Evolutionary conservation across 495 filamentous ascomycete genomes (phyloP), one percentile per base, ranked within the genome.

Genomic region (Acidiella bohemica): DNA sequence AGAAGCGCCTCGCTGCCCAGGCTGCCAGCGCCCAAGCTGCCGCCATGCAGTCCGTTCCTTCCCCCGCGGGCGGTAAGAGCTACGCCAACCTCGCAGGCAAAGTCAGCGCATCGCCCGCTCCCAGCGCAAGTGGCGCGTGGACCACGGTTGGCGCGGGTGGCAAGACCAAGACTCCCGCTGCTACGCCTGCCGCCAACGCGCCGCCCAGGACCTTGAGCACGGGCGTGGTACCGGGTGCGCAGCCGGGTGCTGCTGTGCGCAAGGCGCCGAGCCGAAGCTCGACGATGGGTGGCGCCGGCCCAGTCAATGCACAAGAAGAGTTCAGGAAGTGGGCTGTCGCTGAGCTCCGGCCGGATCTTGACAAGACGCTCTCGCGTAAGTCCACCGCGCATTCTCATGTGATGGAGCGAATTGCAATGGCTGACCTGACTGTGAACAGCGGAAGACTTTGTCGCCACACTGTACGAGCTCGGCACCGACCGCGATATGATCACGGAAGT

Each of bases 11-110:
- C 13, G 73, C 75, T n/a, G 66, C 67, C 5, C 66, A 71, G 11
- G 71, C 68, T 9, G 66, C 68, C 24, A 70, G 75, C 32, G 53
- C 64, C 0, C 59, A 59, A 36, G 51, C 56, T 17, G 53, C 51
- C 6, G 64, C 70, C 4, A 55, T 60, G 8, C 67, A 67, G 49
- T 60, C 68, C 21, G 66, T 66, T 5, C 54, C 66, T 6, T 52
- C 68, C 23, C 48, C 66, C 7, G 61, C 75, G 17, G 65, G 68
- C 28, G 81, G 81, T 13, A 97, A 96, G 64, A 75, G 90, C 13
- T 97, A 97, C 63, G 92, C 90, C 5, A 87, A 96, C 55, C 76
- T 97, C 25, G 92, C 92, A 16, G 75, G 84, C 63, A 95, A 95
- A 64, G 64, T 61, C 16, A 58, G 67, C 17, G 58, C 44, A 36